Evolutionary conservation across 768 basidiomycete genomes (phyloP), one percentile per base, ranked within the genome.

Genomic region (Lyophyllum shimeji): DNA sequence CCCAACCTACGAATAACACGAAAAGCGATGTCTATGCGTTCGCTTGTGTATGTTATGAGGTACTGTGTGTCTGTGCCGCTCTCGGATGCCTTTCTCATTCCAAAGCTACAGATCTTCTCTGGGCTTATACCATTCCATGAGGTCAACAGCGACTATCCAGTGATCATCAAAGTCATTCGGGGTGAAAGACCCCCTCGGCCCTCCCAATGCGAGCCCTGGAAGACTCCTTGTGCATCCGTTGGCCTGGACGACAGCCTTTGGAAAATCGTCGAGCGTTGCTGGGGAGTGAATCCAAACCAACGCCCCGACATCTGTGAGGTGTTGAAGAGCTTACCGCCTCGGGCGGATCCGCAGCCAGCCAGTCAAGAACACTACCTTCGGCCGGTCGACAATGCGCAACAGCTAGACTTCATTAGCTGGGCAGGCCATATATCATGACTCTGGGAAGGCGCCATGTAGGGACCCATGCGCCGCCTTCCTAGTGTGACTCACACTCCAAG

Each of bases 11-110:
- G 1, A 61, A 51, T 9, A 63, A 51, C 23, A 64, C 65, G 56
- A 39, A 49, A 23, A 69, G 67, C 33, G 72, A 74, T 50, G 68
- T 74, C 24, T 74, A 75, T 49, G 63, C 72, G 5, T 67, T 74
- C 47, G 73, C 65, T 2, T 65, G 59, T 52, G 63, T 71, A 37
- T 55, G 65, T 11, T 74, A 71, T 51, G 73, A 74, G 70, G 72
- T 73, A 37, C 7, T 13, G 8, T 52, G 12, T 17, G 11, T 24
- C 9, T 37, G 5, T 9, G n/a, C 11, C 13, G 13, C 25, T 24
- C 44, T 7, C 13, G 11, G n/a, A 25, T 27, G 20, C 20, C n/a
- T 25, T 15, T 17, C 39, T 40, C 39, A 40, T 2, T 15, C 15
- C 23, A 18, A 21, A 15, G 2, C 53, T 18, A 46, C 21, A 74